Evolutionary conservation across 2,329 filamentous ascomycete species (phyloP).

Genomic region (Fusarium fracticaudum): DNA sequence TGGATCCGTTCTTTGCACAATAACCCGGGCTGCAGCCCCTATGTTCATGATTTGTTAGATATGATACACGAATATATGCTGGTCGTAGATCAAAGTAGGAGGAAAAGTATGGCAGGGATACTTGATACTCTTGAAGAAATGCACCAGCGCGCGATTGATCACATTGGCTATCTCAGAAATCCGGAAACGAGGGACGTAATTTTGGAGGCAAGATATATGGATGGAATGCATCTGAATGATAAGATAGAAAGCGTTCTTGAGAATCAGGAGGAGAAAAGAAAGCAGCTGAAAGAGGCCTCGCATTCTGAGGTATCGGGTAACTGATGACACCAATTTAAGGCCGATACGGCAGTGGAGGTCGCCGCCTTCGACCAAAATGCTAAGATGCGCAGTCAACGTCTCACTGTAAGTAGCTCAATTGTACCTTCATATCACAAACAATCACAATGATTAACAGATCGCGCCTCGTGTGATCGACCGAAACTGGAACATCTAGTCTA

Average conservation of each 20-base stretch:
- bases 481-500: too few relatives aligned
- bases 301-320: background rate
- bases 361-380: background rate
- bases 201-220: background rate
- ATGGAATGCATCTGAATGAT: background rate
- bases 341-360: background rate
- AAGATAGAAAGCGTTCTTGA: background rate
- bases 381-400: background rate
- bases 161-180: accelerated
- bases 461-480: background rate
- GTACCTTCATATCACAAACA: background rate
- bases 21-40: background rate
- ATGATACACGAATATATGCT: background rate
- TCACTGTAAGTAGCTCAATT: background rate
- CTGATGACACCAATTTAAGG: too few relatives aligned
- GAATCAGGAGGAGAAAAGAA: background rate
- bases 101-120: background rate
- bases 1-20: background rate
- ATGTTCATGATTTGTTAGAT: background rate
- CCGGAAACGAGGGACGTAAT: background rate
- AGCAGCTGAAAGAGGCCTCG: background rate
- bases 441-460: background rate
- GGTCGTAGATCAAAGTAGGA: background rate
- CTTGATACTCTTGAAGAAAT: background rate
- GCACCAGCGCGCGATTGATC: background rate